Evolutionary conservation across 1,139 yeast species (phyloP).

Genomic region (Neolecta irregularis): DNA sequence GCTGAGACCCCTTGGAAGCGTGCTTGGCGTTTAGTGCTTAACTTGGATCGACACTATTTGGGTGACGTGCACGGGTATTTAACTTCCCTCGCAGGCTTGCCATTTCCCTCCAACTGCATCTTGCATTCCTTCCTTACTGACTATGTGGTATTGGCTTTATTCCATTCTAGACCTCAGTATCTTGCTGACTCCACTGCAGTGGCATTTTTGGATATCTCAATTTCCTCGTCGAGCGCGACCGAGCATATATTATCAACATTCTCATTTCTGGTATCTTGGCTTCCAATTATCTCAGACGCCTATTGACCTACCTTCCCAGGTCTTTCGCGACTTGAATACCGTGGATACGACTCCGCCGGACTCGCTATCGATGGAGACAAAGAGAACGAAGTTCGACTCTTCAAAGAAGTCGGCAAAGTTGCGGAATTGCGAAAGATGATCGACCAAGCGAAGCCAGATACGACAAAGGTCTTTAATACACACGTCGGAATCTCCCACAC

Average conservation of each 20-base stretch:
- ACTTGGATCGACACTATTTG: no score
- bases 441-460: slow-evolving; percentile 29
- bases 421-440: slow-evolving; percentile 60
- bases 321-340: slow-evolving; percentile 80
- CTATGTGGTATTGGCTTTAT: no score
- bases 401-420: slow-evolving; percentile 87
- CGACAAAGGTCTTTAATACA: slow-evolving; percentile 55
- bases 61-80: no score
- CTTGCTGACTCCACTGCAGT: no score
- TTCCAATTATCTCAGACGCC: not conserved
- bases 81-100: no score
- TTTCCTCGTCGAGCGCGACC: slow-evolving; percentile 76
- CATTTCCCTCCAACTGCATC: no score
- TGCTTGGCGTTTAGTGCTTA: no score
- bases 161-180: no score
- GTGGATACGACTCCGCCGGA: slow-evolving; percentile 98
- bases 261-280: slow-evolving; percentile 42
- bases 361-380: slow-evolving; percentile 84
- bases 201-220: slow-evolving; percentile 98
- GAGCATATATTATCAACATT: slow-evolving; percentile 85
- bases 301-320: slow-evolving; percentile 37
- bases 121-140: no score
- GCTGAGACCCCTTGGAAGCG: no score
- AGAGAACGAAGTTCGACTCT: slow-evolving; percentile 42
- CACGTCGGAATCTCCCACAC: slow-evolving; percentile 98